These are phyloP conservation scores for Mycena epipterygia DNA, from an alignment of 768 basidiomycete species.

Conservation along the genomic window DNA sequence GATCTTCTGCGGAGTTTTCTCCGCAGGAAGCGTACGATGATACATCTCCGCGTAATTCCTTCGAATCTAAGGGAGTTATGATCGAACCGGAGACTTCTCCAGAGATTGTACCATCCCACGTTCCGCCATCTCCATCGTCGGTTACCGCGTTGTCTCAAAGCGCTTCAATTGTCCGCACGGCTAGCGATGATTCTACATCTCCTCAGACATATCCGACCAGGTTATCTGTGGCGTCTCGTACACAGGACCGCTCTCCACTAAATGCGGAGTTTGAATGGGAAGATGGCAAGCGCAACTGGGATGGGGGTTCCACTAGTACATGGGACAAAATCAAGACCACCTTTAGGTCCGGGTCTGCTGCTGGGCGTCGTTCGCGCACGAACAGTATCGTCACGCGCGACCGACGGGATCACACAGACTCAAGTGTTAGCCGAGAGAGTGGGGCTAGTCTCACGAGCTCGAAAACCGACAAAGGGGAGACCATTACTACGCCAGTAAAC, in stretches of 20 bases:
- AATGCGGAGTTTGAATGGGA: constrained; percentile 66
- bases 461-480: constrained; percentile 68
- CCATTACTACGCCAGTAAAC: constrained; percentile 52
- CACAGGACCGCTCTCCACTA: constrained; percentile 72
- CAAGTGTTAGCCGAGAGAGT: constrained; percentile 82
- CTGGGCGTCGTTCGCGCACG: constrained; percentile 82
- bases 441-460: constrained; percentile 77
- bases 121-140: constrained; percentile 65
- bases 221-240: constrained; percentile 73
- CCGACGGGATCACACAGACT: constrained; percentile 77
- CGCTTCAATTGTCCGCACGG: constrained; percentile 51
- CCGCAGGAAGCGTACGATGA: constrained; percentile 62
- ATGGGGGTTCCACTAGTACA: constrained; percentile 65
- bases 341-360: constrained; percentile 75
- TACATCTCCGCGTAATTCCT: constrained; percentile 68
- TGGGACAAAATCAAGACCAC: constrained; percentile 84
- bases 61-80: constrained; percentile 71
- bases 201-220: constrained; percentile 71
- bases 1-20: constrained; percentile 63
- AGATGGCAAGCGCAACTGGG: constrained; percentile 70
- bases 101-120: constrained; percentile 58
- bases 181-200: constrained; percentile 64
- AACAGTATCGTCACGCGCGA: constrained; percentile 81
- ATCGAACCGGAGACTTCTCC: constrained; percentile 75
- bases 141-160: constrained; percentile 57